Base-by-base conservation (phyloP, 768 basidiomycete genomes). In the Suillus americanus region DNA sequence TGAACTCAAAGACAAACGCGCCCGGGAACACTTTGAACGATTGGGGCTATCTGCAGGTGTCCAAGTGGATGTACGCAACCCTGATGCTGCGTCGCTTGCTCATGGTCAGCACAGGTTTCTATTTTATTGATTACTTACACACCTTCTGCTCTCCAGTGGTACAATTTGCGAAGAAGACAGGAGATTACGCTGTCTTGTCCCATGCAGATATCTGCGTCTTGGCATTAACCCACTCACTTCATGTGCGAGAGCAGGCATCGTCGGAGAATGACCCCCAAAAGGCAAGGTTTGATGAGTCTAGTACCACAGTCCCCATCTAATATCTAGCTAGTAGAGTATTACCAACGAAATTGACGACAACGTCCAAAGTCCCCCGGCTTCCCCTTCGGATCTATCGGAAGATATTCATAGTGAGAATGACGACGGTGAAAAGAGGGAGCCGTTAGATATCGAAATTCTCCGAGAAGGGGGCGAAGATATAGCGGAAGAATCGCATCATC, bases 161-260 rank as follows among this genome's bases (percentile, higher is more conserved):
- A 62, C 89, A 90, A 66, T 89, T 88, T 77, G 94, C 97, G 4
- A 97, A 95, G 82, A 93, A 93, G 81, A 97, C 97, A 0, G 97
- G 97, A 74, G 97, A 99, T 77, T 96, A 95, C 73, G 81, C 92
- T 50, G 96, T 95, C 55, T 82, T 99, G 45, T 97, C 95, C 16
- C 86, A 90, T 75, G 84, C 95, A 16, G 97, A 99, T 87, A 75
- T 99, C 48, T 89, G 91, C 70, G 88, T 99, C 43, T 78, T 99
- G 59, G 97, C 97, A 1, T 80, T 99, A 69, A 94, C 95, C 7
- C 89, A 92, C 73, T 83, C 88, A 28, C 78, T 97, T 62, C 86
- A 94, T 69, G 80, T 86, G 62, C 82, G 82, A 72, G 83, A 80
- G 43, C 81, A 81, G 64, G 64, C 56, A 20, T 35, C 54, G 3